A percentile compares a stretch with the other conserved stretches of the same genome.
phyloP scores from a whole-genome alignment of 257 asterid species.

The Avicennia marina region DNA sequence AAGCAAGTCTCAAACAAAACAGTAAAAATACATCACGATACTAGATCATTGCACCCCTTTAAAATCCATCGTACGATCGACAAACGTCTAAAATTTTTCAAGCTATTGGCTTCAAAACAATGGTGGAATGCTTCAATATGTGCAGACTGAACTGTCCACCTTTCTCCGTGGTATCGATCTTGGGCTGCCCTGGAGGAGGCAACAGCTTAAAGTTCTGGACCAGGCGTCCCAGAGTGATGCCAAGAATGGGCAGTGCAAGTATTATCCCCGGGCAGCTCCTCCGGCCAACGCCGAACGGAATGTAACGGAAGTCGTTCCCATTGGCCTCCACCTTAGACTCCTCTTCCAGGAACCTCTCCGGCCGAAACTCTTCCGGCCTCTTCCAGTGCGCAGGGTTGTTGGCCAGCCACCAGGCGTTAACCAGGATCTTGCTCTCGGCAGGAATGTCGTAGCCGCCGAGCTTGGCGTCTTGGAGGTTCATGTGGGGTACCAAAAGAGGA shows the following conservation, averaged over 20 bases:
- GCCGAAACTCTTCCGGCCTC: constrained; percentile 70
- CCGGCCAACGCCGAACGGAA: constrained; percentile 67
- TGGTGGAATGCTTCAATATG: constrained; percentile 70
- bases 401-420: constrained; percentile 72
- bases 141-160: constrained; percentile 71
- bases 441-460: constrained; percentile 62
- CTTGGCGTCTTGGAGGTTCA: constrained; percentile 69
- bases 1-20: no score
- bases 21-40: no score
- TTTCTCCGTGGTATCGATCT: constrained; percentile 56
- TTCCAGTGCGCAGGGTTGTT: constrained; percentile 59
- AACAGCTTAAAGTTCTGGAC: constrained; percentile 72
- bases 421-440: constrained; percentile 63
- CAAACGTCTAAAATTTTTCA: no score
- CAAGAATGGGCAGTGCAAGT: constrained; percentile 60
- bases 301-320: constrained; percentile 61
- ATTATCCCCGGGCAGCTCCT: constrained; percentile 80
- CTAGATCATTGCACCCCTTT: no score
- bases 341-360: constrained; percentile 65
- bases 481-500: constrained; percentile 71
- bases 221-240: constrained; percentile 58
- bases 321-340: constrained; percentile 65
- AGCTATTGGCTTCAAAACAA: constrained; percentile 61
- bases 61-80: no score
- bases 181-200: constrained; percentile 59